These are phyloP conservation scores for Fomitopsis pulvina DNA, from an alignment of 768 basidiomycete species.

Conservation along the genomic window DNA sequence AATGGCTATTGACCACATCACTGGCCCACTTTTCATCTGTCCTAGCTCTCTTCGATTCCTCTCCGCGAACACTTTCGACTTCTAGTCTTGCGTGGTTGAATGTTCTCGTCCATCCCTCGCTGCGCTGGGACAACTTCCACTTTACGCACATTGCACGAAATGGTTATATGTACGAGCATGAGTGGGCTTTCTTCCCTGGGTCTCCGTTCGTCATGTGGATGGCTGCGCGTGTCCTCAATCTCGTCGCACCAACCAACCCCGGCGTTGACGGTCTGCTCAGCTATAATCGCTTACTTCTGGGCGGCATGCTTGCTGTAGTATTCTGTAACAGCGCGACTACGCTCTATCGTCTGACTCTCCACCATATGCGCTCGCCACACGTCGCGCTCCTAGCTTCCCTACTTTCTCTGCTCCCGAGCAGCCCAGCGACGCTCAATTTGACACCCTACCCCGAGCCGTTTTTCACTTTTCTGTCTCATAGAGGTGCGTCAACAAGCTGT, in stretches of 20 bases:
- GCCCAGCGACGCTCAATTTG: conserved; percentile 65
- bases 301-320: conserved; percentile 31
- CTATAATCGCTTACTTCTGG: conserved; percentile 22
- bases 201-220: conserved; percentile 47
- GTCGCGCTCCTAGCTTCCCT: conserved; percentile 56
- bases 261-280: neutral
- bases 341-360: conserved; percentile 53
- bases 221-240: neutral
- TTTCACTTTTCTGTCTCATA: conserved; percentile 77
- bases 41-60: conserved; percentile 22
- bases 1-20: neutral
- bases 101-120: conserved; percentile 24
- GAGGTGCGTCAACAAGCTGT: conserved; percentile 34
- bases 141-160: conserved; percentile 61
- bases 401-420: conserved; percentile 75
- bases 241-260: neutral
- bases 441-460: conserved; percentile 83
- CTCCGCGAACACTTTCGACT: conserved; percentile 6
- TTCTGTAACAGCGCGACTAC: conserved; percentile 33
- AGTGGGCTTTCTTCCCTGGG: conserved; percentile 85
- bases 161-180: conserved; percentile 63
- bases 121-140: conserved; percentile 89
- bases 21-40: neutral
- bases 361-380: conserved; percentile 45
- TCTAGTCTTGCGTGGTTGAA: neutral